These are phyloP conservation scores for Pachysandra terminalis DNA, from an alignment of 164 flowering plant species.

Conservation along the genomic window DNA sequence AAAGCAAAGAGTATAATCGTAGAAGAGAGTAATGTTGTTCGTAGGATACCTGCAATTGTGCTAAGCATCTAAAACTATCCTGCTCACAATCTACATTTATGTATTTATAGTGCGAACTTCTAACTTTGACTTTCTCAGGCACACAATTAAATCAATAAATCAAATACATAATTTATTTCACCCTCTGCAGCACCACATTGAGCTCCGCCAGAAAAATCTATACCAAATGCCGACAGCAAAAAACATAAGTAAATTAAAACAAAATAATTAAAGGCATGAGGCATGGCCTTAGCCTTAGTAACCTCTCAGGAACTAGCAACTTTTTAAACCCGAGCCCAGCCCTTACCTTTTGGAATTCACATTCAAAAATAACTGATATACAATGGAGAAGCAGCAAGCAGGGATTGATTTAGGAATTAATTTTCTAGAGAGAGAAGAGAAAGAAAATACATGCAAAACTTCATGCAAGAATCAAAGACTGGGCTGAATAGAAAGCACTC, in stretches of 20 bases:
- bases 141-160: no score
- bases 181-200: background rate
- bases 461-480: background rate
- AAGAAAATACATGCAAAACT: background rate
- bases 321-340: background rate
- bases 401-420: background rate
- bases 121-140: background rate
- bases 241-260: no score
- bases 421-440: background rate
- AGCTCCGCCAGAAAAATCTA: background rate
- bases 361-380: no score
- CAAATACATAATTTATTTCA: no score
- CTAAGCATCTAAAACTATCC: background rate
- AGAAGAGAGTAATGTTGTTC: no score
- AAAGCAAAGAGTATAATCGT: no score
- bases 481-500: no score
- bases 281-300: background rate
- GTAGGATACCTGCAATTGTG: no score
- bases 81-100: background rate
- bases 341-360: background rate
- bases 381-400: background rate
- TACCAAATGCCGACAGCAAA: background rate
- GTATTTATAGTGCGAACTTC: background rate
- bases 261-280: background rate
- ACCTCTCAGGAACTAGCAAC: no score